Base-by-base conservation (phyloP, 192 early-diverging fungal genomes). In the Rhizophagus sp. region DNA sequence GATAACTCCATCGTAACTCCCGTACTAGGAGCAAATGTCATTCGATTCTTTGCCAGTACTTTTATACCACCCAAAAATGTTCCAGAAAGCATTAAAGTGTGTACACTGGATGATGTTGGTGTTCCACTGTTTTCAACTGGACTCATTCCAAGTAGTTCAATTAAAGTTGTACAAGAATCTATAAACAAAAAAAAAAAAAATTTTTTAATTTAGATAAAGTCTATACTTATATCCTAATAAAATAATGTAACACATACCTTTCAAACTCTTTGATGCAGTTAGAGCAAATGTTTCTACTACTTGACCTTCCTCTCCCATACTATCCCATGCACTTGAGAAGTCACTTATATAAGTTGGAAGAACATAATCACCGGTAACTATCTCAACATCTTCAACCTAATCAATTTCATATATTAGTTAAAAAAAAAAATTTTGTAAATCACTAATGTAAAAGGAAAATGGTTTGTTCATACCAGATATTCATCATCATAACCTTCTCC, bases 1-100 rank as follows among this genome's bases (percentile, higher is more conserved):
- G 93, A 91, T 68, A 99, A 82, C 83, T 99, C 96, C 90, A 99
- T 89, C 3, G 96, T 96, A 33, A 99, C 97, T 3, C 97, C 97
- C 1, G 92, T 84, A 25, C 90, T 85, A 57, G 91, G 90, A 61
- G 92, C 92, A 76, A 90, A 94, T 25, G 95, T 94, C 96, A 98
- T 97, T n/a, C 96, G 88, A 83, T 92, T 93, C 69, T 95, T 88
- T 11, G 92, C 94, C 22, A 97, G 79, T 4, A 93, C 91, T 74
- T 88, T 89, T 25, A 88, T 83, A 15, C 92, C 91, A 57, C 97
- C 96, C 81, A 96, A 88, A 91, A 94, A 98, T 52, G 87, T 93
- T 76, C 97, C 98, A 8, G 94, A 91, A 79, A 98, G 82, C 39
- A 93, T 81, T 34, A 97, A 89, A 49, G 94, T 91, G 85, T 99